Conservation (phyloP, 192 early-diverging fungal genomes). For the Coemansia guatemalensis region DNA sequence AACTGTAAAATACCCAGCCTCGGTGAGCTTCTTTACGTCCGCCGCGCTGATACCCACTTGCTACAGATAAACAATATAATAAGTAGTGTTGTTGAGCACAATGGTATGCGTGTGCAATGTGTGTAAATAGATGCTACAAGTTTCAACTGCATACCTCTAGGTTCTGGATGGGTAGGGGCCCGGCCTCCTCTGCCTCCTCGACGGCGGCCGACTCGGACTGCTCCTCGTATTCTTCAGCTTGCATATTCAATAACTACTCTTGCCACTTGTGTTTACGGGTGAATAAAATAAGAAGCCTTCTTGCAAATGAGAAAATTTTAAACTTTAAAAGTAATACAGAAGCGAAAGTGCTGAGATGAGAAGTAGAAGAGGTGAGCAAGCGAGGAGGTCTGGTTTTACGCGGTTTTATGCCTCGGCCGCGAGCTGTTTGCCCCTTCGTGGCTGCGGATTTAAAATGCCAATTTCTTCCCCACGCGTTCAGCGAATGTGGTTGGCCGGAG, state of each 20-base stretch:
- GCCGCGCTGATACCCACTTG: slow-evolving; percentile 65
- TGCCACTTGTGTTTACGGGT: not conserved
- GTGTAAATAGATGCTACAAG: not conserved
- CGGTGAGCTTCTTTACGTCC: slow-evolving; percentile 83
- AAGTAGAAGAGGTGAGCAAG: not conserved
- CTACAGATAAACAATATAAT: slow-evolving; percentile 31
- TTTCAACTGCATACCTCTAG: slow-evolving; percentile 53
- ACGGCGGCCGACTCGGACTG: slow-evolving; percentile 54
- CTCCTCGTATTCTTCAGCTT: slow-evolving; percentile 48
- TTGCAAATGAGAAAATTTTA: not conserved
- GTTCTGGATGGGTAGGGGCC: slow-evolving; percentile 55
- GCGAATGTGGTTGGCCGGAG: not conserved
- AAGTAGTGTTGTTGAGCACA: not conserved
- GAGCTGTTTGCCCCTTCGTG: slow-evolving; percentile 1
- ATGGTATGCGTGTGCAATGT: not conserved
- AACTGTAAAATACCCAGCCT: slow-evolving; percentile 88
- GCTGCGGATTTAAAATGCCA: slow-evolving; percentile 14
- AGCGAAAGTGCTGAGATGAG: slow-evolving; percentile 10
- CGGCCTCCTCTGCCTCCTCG: slow-evolving; percentile 55
- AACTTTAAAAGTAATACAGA: slow-evolving; percentile 8
- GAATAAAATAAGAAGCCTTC: not conserved
- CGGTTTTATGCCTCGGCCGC: not conserved
- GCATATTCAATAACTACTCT: slow-evolving; percentile 25
- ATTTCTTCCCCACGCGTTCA: not conserved
- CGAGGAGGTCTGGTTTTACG: not conserved